Percentiles rank a stretch among this genome's conserved stretches.
Conservation (phyloP, 345 rosid species). For the Eucalyptus sp. region DNA sequence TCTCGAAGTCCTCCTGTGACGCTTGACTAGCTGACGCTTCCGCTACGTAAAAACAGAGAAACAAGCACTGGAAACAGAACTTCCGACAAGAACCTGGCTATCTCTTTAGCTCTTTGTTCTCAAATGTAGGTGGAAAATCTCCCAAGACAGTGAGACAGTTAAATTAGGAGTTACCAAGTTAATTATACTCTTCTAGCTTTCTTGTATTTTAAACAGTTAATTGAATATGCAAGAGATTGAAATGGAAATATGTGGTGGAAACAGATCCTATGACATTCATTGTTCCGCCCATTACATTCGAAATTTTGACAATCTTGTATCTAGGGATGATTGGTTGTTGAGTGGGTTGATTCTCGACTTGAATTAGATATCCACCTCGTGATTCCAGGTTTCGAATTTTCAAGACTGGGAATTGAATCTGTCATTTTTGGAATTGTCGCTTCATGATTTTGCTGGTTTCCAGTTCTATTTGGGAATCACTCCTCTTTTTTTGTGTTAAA, state of each 20-base stretch:
- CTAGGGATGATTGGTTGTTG: neutral
- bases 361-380: neutral
- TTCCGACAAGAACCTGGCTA: neutral
- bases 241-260: neutral
- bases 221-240: neutral
- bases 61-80: neutral
- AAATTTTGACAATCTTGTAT: neutral
- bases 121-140: neutral
- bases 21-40: conserved; percentile 46
- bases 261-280: neutral
- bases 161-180: neutral
- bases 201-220: fast-evolving
- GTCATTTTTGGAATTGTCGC: neutral
- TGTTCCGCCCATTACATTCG: fast-evolving
- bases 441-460: neutral
- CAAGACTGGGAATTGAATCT: neutral
- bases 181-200: too few species aligned
- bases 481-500: neutral
- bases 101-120: neutral
- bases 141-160: neutral
- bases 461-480: neutral
- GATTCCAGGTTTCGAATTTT: neutral
- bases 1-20: conserved; percentile 39
- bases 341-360: too few species aligned
- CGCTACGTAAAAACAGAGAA: conserved; percentile 16